phyloP scores from a whole-genome alignment of 169 alveolate species.

The Eimeria zaria region DNA sequence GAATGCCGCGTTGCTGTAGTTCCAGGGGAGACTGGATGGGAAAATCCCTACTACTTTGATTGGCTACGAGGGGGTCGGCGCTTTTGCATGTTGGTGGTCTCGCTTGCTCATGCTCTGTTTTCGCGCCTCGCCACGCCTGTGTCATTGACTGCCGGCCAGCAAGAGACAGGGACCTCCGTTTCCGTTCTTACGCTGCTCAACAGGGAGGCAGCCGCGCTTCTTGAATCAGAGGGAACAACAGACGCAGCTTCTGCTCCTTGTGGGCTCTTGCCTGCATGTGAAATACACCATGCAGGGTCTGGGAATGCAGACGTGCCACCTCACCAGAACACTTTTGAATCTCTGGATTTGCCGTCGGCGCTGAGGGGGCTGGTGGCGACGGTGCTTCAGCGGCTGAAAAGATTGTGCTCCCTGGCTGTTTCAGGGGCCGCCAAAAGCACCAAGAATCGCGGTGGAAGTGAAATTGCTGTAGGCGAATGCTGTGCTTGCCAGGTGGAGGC shows the following conservation, averaged over 20 bases:
- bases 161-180: constrained; percentile 14
- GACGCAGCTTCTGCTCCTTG: not conserved
- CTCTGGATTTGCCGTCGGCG: constrained; percentile 59
- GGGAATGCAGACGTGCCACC: not conserved
- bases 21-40: constrained; percentile 77
- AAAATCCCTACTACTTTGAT: constrained; percentile 66
- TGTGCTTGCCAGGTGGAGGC: constrained; percentile 73
- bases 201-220: constrained; percentile 46
- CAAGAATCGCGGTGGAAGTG: constrained; percentile 1
- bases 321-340: constrained; percentile 48
- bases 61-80: constrained; percentile 73
- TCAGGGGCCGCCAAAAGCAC: not conserved
- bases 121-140: constrained; percentile 74
- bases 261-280: constrained; percentile 35
- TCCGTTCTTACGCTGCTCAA: constrained; percentile 62
- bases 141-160: constrained; percentile 50
- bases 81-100: constrained; percentile 60
- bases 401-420: constrained; percentile 7
- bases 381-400: constrained; percentile 49
- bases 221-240: constrained; percentile 17
- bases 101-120: constrained; percentile 68
- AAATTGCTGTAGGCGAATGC: constrained; percentile 58
- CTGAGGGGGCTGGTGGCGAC: constrained; percentile 57
- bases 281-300: constrained; percentile 8
- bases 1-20: constrained; percentile 75